These are phyloP conservation scores for Beauveria pseudobassiana DNA, from an alignment of 2,329 filamentous ascomycete genomes.

Conservation along the genomic window DNA sequence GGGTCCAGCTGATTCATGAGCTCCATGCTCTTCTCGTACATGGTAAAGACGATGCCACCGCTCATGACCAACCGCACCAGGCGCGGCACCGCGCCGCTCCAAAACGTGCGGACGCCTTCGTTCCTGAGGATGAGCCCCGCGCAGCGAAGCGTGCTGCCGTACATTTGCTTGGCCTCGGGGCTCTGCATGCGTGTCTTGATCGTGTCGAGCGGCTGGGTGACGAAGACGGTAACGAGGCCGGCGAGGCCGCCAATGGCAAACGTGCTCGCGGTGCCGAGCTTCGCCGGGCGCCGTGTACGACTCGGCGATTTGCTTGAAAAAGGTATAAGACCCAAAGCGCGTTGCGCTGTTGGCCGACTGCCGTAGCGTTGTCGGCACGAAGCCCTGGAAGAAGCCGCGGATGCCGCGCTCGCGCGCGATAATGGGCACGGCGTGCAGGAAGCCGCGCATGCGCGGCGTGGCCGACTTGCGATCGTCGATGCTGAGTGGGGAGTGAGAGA, in stretches of 20 bases:
- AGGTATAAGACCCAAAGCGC: slow-evolving; percentile 85
- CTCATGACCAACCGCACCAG: slow-evolving; percentile 80
- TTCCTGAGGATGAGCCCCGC: slow-evolving; percentile 77
- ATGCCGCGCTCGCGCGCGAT: slow-evolving; percentile 85
- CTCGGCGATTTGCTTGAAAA: slow-evolving; percentile 82
- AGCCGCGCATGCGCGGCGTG: slow-evolving; percentile 82
- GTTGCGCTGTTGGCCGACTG: slow-evolving; percentile 93
- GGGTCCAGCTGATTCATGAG: slow-evolving; percentile 74
- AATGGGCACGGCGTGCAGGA: slow-evolving; percentile 80
- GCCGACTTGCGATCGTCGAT: slow-evolving; percentile 90
- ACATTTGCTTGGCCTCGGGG: slow-evolving; percentile 70
- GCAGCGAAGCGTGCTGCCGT: slow-evolving; percentile 84
- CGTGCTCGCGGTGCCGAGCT: slow-evolving; percentile 78
- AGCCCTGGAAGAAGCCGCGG: slow-evolving; percentile 92
- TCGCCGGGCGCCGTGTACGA: slow-evolving; percentile 90
- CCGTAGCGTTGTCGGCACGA: slow-evolving; percentile 87
- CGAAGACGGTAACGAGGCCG: slow-evolving; percentile 83
- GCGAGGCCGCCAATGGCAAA: slow-evolving; percentile 87
- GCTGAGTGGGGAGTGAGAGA: slow-evolving; percentile 31
- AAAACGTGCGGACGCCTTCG: slow-evolving; percentile 84
- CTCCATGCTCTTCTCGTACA: slow-evolving; percentile 97
- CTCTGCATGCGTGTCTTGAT: slow-evolving; percentile 98
- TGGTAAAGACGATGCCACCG: slow-evolving; percentile 95
- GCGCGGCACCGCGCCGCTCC: slow-evolving; percentile 85
- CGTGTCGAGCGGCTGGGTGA: slow-evolving; percentile 73